Percentiles rank a stretch among this genome's conserved stretches.
Evolutionary conservation across 805 yeast genomes (phyloP).

Genomic region (Priceomyces fermenticarens): DNA sequence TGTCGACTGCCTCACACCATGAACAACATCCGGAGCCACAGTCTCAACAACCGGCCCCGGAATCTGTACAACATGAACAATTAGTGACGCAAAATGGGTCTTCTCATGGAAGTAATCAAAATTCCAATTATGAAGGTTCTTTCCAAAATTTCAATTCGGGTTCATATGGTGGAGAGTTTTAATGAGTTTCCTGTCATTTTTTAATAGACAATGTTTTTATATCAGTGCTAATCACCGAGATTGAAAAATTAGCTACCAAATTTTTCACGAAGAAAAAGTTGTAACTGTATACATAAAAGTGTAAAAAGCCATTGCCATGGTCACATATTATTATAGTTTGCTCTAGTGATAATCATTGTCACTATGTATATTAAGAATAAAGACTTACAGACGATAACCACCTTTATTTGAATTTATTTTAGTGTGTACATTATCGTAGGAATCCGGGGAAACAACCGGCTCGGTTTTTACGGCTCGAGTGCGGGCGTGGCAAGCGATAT

Average conservation of each 20-base stretch:
- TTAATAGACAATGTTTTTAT: no score
- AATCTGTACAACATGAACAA: conserved; percentile 1
- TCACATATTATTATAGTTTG: no score
- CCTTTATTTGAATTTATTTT: no score
- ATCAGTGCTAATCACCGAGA: no score
- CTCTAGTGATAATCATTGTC: no score
- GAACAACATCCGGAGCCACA: conserved; percentile 4
- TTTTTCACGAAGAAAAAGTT: no score
- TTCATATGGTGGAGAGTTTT: conserved; percentile 6
- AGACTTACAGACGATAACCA: conserved; percentile 1
- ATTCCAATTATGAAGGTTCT: conserved; percentile 5
- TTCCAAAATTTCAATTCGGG: conserved; percentile 6
- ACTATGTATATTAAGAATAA: conserved; percentile 2
- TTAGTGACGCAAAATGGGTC: conserved; percentile 1
- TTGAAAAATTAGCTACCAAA: no score
- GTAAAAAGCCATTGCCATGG: no score
- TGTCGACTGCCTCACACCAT: conserved; percentile 4
- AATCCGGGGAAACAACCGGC: background rate
- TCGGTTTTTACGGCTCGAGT: conserved; percentile 1
- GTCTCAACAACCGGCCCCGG: background rate
- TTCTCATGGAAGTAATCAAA: background rate
- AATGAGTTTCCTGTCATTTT: background rate
- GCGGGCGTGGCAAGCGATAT: background rate
- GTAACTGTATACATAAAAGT: no score
- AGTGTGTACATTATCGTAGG: no score